These are phyloP conservation scores for slime mould (Dictyostelium discoideum) DNA, from an alignment of 78 protist species.

Conservation along the genomic window DNA sequence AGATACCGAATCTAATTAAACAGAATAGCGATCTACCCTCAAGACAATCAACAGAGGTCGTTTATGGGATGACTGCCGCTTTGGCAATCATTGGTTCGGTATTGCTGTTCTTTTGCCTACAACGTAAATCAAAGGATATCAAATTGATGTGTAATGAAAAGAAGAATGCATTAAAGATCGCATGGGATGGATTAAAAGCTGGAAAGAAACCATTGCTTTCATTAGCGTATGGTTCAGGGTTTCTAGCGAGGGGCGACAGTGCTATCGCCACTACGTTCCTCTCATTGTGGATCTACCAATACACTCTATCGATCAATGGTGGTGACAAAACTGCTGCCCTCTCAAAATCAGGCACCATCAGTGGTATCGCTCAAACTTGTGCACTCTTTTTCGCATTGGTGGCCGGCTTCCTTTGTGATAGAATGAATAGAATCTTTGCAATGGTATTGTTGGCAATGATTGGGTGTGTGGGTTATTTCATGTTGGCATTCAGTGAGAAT, in stretches of 20 bases:
- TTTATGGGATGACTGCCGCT: conserved; percentile 21
- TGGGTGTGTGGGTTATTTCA: conserved; percentile 57
- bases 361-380: conserved; percentile 69
- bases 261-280: conserved; percentile 72
- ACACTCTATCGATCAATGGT: conserved; percentile 39
- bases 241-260: conserved; percentile 55
- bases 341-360: conserved; percentile 52
- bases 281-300: conserved; percentile 65
- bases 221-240: conserved; percentile 34
- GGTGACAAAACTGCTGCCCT: conserved; percentile 52
- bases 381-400: conserved; percentile 57
- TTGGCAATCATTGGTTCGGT: conserved; percentile 39
- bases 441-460: conserved; percentile 12
- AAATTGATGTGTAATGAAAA: neutral
- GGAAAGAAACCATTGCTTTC: conserved; percentile 60
- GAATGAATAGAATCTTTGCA: conserved; percentile 39
- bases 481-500: conserved; percentile 28
- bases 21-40: neutral
- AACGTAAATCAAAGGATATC: neutral
- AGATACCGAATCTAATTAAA: conserved; percentile 38
- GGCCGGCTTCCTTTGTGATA: conserved; percentile 32
- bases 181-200: conserved; percentile 51
- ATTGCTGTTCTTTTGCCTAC: conserved; percentile 7
- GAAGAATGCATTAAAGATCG: conserved; percentile 3
- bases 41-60: neutral